Evolutionary conservation across 2,329 filamentous ascomycete genomes (phyloP), one percentile per base, ranked within the genome.

Genomic region (Colletotrichum sp.): DNA sequence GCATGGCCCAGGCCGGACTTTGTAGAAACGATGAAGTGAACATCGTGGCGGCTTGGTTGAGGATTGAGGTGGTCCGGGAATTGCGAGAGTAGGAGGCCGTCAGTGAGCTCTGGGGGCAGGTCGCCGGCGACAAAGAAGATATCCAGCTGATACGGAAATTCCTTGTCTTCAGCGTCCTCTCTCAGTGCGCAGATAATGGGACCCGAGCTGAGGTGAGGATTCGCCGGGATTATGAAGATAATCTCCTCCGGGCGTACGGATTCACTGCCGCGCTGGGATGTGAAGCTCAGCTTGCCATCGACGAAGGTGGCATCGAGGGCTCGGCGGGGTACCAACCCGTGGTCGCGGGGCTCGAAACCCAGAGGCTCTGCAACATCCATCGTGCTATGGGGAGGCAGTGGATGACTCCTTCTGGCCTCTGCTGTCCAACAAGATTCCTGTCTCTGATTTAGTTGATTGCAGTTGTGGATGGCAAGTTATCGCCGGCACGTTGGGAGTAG

Each of bases 11-110:
- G 90, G 16, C 94, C 94, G 0, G 94, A 95, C 24, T 87, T 86
- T 0, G 90, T 92, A 2, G 94, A 96, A 21, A 96, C 88, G 26
- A 96, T 82, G 21, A 95, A 87, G 79, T 95, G 89, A n/a, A 93
- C 82, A 15, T 83, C 65, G 16, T 76, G 59, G 24, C 49, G 18
- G 28, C 44, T 32, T 26, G 62, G 13, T 30, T 55, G 59, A 16
- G 57, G 73, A 66, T 57, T 60, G 26, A 87, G 82, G 75, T 90
- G 83, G 3, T 79, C 64, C 0, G 90, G 90, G 8, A 87, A 74
- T 5, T 79, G 78, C 6, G 75, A 68, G 16, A 89, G 77, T 28
- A 87, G 77, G 72, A 87, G 84, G 8, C 79, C 79, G 18, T 83
- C 79, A 7, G 87, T 80, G 4, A 88, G 80, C 3, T 81, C 77